These are phyloP conservation scores for Tricholoma saponaceum DNA, from an alignment of 768 basidiomycete genomes.

Conservation along the genomic window DNA sequence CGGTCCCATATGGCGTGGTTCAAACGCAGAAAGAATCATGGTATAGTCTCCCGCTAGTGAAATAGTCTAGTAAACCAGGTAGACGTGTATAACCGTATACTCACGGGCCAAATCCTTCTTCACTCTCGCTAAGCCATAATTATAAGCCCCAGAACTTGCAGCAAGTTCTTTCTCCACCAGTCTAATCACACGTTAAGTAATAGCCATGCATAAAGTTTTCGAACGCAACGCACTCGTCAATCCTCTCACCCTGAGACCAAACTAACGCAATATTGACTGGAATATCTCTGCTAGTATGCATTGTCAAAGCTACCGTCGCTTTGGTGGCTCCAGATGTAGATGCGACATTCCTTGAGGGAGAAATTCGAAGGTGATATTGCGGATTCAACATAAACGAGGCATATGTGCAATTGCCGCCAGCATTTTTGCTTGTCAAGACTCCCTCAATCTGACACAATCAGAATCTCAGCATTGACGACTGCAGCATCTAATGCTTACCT, in stretches of 20 bases:
- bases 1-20: conserved; percentile 61
- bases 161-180: conserved; percentile 65
- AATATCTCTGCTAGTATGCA: conserved; percentile 58
- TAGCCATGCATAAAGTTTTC: neutral
- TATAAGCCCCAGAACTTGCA: conserved; percentile 76
- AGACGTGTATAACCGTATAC: conserved; percentile 7
- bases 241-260: conserved; percentile 72
- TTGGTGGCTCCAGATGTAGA: conserved; percentile 22
- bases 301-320: conserved; percentile 37
- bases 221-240: conserved; percentile 61
- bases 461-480: neutral
- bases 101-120: conserved; percentile 52
- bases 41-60: conserved; percentile 75
- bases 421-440: conserved; percentile 59
- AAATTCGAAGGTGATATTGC: conserved; percentile 71
- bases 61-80: conserved; percentile 1
- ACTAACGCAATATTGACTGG: conserved; percentile 71
- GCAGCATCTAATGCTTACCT: conserved; percentile 21
- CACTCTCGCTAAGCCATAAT: conserved; percentile 65
- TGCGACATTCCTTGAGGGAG: conserved; percentile 26
- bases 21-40: conserved; percentile 81
- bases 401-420: conserved; percentile 80
- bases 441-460: conserved; percentile 47
- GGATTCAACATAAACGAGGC: conserved; percentile 89
- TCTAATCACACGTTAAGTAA: conserved; percentile 23